Conservation (phyloP, 352 stramenopile genomes). For the Globisporangium rhizosaccharum region DNA sequence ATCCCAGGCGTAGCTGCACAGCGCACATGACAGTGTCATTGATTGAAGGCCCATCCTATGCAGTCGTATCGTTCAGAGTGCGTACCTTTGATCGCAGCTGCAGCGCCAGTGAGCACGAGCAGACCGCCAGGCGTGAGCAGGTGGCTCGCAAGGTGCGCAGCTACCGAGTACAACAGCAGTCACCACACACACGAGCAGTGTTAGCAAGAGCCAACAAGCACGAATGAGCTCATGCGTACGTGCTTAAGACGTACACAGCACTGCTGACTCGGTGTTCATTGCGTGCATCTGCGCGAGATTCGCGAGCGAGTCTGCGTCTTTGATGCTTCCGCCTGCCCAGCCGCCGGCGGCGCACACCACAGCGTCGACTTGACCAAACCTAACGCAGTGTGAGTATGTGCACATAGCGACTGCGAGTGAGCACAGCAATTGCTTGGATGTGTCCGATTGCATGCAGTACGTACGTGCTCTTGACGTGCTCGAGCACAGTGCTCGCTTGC, state of each 20-base stretch:
- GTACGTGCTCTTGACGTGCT: conserved; percentile 46
- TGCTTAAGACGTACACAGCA: conserved; percentile 36
- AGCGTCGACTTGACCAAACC: conserved; percentile 57
- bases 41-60: too few relatives aligned
- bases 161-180: conserved; percentile 16
- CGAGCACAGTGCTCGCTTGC: conserved; percentile 45
- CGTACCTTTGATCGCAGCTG: conserved; percentile 62
- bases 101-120: conserved; percentile 79
- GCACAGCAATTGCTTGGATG: too few relatives aligned
- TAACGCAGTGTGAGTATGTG: conserved; percentile 1
- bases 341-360: conserved; percentile 79
- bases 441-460: neutral
- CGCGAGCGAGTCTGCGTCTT: conserved; percentile 47
- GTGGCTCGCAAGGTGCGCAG: conserved; percentile 76
- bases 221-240: neutral
- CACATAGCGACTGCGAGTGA: neutral
- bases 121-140: conserved; percentile 56
- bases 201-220: neutral
- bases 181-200: conserved; percentile 3
- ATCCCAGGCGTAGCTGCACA: conserved; percentile 62
- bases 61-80: neutral
- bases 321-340: conserved; percentile 76
- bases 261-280: conserved; percentile 78
- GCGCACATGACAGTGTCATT: neutral
- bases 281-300: conserved; percentile 66